These are phyloP conservation scores for Aspergillus sp. DNA, from an alignment of 2,329 filamentous ascomycete species.

Conservation along the genomic window DNA sequence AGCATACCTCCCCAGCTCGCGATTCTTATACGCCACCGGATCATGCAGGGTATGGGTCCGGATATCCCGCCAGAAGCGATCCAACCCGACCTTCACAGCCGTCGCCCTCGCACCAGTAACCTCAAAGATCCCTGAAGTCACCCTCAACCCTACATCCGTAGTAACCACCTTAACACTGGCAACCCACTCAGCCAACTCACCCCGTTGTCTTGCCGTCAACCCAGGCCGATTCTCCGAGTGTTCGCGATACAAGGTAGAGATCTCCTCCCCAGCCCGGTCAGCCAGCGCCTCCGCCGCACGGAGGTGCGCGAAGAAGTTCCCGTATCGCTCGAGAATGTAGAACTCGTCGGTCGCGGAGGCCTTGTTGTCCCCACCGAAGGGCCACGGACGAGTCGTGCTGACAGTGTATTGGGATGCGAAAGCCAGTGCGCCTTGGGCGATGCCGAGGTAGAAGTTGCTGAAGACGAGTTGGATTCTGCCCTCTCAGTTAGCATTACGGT, in stretches of 20 bases:
- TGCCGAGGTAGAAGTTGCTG: conserved; percentile 66
- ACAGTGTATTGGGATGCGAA: conserved; percentile 60
- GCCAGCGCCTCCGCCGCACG: conserved; percentile 61
- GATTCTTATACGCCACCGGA: conserved; percentile 67
- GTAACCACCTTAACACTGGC: conserved; percentile 64
- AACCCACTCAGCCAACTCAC: conserved; percentile 64
- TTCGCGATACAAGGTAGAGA: conserved; percentile 51
- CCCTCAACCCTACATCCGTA: conserved; percentile 60
- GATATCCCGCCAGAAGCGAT: conserved; percentile 68
- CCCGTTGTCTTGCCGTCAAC: conserved; percentile 56
- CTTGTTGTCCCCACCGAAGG: conserved; percentile 65
- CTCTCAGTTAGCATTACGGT: background rate
- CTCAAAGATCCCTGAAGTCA: conserved; percentile 65
- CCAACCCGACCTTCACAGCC: conserved; percentile 59
- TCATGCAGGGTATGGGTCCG: conserved; percentile 67
- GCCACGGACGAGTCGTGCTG: conserved; percentile 62
- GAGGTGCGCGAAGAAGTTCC: conserved; percentile 64
- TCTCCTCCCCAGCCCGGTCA: conserved; percentile 56
- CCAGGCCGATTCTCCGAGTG: conserved; percentile 43
- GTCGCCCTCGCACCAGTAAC: conserved; percentile 63
- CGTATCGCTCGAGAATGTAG: conserved; percentile 66
- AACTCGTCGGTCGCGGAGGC: conserved; percentile 62
- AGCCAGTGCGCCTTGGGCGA: conserved; percentile 60
- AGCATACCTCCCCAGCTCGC: conserved; percentile 61
- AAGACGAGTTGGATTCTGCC: conserved; percentile 58